Conservation (phyloP, 441 rosid genomes). For the Croton setiger region DNA sequence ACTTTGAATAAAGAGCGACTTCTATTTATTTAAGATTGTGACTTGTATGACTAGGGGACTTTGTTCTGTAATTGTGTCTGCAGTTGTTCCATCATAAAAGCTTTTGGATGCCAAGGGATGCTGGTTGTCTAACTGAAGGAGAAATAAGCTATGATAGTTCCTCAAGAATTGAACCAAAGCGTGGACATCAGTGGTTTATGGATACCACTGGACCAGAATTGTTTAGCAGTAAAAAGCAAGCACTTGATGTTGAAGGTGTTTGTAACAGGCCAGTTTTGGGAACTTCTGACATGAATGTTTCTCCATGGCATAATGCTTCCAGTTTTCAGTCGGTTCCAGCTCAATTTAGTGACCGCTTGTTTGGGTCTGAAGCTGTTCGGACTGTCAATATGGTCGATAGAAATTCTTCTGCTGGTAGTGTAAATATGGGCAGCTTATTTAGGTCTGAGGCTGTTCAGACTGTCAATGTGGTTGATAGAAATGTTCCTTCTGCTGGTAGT, state of each 20-base stretch:
- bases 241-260: conserved; percentile 37
- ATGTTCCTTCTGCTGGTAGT: no score
- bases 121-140: conserved; percentile 38
- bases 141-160: conserved; percentile 48
- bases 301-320: conserved; percentile 42
- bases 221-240: conserved; percentile 57
- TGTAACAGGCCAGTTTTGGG: conserved; percentile 35
- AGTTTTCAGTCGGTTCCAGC: conserved; percentile 41
- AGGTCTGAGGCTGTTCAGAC: conserved; percentile 36
- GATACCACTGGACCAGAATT: conserved; percentile 45
- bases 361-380: conserved; percentile 38
- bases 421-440: conserved; percentile 45
- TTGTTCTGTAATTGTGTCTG: conserved; percentile 17
- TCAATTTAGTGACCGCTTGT: conserved; percentile 40
- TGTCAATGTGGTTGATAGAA: conserved; percentile 38
- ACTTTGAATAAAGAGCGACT: background rate
- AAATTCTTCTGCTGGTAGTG: no score
- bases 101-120: conserved; percentile 47
- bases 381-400: conserved; percentile 37
- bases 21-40: conserved; percentile 13
- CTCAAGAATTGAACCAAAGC: conserved; percentile 46
- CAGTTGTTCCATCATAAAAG: conserved; percentile 47
- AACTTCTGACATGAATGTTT: conserved; percentile 29
- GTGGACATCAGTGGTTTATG: conserved; percentile 54
- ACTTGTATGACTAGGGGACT: background rate